Base-by-base conservation (phyloP, 345 rosid genomes). In the Ricinus communis region DNA sequence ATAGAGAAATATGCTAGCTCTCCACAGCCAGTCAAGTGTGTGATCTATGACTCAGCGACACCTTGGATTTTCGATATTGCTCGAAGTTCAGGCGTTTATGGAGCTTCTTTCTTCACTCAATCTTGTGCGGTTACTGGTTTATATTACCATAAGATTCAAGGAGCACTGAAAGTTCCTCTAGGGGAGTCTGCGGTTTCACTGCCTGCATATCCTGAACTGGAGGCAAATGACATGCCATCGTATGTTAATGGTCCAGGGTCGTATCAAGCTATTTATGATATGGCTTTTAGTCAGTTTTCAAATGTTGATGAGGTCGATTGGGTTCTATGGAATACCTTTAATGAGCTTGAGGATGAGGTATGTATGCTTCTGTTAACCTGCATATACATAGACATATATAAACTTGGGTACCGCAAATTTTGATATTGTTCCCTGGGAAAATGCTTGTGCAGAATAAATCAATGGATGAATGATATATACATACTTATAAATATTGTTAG, bases 21-120 rank as follows among this genome's bases (percentile, higher is more conserved):
- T 36, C 16, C 3, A 14, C n/a, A 78, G 0, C 66, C 69, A 4
- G 63, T 79, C 19, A 79, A 31, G 10, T 77, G 79, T 14, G 62
- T 87, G 0, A 60, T 87, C 0, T 87, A 85, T 5, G 92, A 87
- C 52, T 77, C 89, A 0, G 31, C 56, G 36, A 65, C 82, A 66
- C 88, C 90, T 0, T 85, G 92, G 92, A 82, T 73, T 31, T 66
- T 85, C 54, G 83, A 79, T n/a, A 38, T 81, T 62, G 92, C 89
- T 2, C 79, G 71, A 36, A 33, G 21, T 5, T 56, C 49, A 8
- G 92, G 88, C 10, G 8, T 84, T 0, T 47, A 5, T 0, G 88
- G 78, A 65, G 86, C 81, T 63, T 57, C 58, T 0, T 82, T 87
- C n/a, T 84, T 80, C 78, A 87, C 89, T 33, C 85, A 85, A 33